Percentiles rank a stretch among this genome's conserved stretches.
phyloP scores from a whole-genome alignment of 2,329 filamentous ascomycete genomes.

The Penicillium frequentans region DNA sequence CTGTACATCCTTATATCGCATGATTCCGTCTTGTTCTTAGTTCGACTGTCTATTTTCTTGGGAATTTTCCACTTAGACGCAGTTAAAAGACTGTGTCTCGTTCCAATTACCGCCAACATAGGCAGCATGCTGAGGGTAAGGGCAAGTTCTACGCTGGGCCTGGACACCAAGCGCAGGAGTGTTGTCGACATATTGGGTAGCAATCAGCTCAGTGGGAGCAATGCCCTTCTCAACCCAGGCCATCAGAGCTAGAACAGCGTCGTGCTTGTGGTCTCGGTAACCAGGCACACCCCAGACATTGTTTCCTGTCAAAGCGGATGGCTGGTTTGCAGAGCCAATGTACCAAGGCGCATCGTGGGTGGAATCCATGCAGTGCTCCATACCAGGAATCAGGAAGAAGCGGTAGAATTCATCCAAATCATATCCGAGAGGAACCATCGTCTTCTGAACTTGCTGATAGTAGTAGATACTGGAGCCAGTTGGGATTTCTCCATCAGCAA shows the following conservation, averaged over 20 bases:
- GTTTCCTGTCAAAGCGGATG: too few species aligned
- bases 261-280: slow-evolving; percentile 13
- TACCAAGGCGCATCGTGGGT: background rate
- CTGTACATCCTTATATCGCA: too few species aligned
- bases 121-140: background rate
- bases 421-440: slow-evolving; percentile 1
- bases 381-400: slow-evolving; percentile 15
- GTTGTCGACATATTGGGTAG: slow-evolving; percentile 13
- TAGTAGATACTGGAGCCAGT: slow-evolving; percentile 2
- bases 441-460: background rate
- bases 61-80: too few species aligned
- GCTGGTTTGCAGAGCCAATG: background rate
- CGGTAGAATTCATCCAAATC: slow-evolving; percentile 16
- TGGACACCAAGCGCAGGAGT: background rate
- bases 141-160: background rate
- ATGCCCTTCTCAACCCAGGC: slow-evolving; percentile 20
- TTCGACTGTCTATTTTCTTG: too few species aligned
- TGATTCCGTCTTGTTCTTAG: too few species aligned
- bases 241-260: slow-evolving; percentile 18
- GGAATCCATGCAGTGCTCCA: slow-evolving; percentile 1
- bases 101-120: background rate
- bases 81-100: background rate
- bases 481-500: slow-evolving; percentile 6
- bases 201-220: slow-evolving; percentile 14
- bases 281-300: slow-evolving; percentile 7